Conservation (phyloP, 139 green algal genomes). For the Chlamydomonas urium region DNA sequence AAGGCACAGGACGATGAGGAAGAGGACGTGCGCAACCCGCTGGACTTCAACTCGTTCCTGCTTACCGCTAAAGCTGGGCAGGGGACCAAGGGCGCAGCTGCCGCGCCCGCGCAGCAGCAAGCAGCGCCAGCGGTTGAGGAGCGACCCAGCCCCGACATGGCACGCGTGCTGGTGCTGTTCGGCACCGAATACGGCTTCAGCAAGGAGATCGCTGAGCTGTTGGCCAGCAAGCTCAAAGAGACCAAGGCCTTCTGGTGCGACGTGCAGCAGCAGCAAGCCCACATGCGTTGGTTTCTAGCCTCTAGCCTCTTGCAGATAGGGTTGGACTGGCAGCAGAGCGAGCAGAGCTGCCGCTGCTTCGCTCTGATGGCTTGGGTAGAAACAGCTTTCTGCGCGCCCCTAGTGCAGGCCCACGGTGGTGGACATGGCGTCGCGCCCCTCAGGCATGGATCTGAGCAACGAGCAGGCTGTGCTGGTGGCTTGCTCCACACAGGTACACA, state of each 20-base stretch:
- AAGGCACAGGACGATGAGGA: constrained; percentile 19
- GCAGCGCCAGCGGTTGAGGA: not conserved
- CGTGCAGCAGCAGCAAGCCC: too few relatives aligned
- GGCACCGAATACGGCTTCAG: constrained; percentile 88
- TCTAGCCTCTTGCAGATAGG: too few relatives aligned
- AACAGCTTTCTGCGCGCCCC: too few relatives aligned
- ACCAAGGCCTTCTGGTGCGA: constrained; percentile 38
- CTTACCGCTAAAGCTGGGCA: not conserved
- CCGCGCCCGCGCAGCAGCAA: not conserved
- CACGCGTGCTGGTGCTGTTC: constrained; percentile 67
- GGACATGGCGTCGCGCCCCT: constrained; percentile 72
- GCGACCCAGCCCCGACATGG: constrained; percentile 17
- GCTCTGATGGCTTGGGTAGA: too few relatives aligned
- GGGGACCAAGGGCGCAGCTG: not conserved
- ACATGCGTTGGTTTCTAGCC: too few relatives aligned
- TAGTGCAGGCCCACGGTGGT: constrained; percentile 57
- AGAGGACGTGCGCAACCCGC: constrained; percentile 24
- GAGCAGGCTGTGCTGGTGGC: constrained; percentile 66
- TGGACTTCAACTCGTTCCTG: constrained; percentile 39
- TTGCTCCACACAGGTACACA: constrained; percentile 79
- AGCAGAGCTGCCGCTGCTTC: too few relatives aligned
- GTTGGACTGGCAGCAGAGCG: too few relatives aligned
- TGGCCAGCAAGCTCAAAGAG: constrained; percentile 36
- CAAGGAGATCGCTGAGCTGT: constrained; percentile 80
- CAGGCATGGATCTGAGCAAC: constrained; percentile 50